Evolutionary conservation across 345 rosid genomes (phyloP).

Genomic region (Physaria fendleri): DNA sequence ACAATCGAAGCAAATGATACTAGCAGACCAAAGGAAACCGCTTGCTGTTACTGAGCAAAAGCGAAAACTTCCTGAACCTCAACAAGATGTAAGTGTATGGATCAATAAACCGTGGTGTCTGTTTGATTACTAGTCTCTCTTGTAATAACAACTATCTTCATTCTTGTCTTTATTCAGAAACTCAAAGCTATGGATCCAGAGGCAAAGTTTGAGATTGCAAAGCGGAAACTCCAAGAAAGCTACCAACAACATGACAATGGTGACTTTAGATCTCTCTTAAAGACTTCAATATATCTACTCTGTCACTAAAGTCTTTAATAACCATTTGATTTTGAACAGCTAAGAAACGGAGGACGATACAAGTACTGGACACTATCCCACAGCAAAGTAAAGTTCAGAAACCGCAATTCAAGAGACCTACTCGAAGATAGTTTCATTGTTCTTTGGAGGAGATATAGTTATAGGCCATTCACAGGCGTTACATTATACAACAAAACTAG

Average conservation of each 20-base stretch:
- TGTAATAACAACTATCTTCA: slow-evolving; percentile 15
- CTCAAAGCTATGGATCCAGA: slow-evolving; percentile 45
- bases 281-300: neutral
- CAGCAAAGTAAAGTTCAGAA: slow-evolving; percentile 45
- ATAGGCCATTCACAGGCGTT: slow-evolving; percentile 1
- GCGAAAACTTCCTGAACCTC: slow-evolving; percentile 16
- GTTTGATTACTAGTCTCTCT: neutral
- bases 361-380: slow-evolving; percentile 83
- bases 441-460: neutral
- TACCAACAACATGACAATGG: slow-evolving; percentile 77
- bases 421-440: slow-evolving; percentile 34
- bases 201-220: slow-evolving; percentile 66
- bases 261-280: slow-evolving; percentile 26
- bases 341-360: slow-evolving; percentile 75
- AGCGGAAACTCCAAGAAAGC: slow-evolving; percentile 79
- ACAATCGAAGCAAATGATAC: slow-evolving; percentile 40
- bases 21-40: slow-evolving; percentile 35
- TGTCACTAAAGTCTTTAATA: neutral
- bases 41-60: slow-evolving; percentile 23
- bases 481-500: neutral
- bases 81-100: slow-evolving; percentile 50
- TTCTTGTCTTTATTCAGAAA: slow-evolving; percentile 16
- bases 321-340: slow-evolving; percentile 51
- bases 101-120: slow-evolving; percentile 26
- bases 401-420: slow-evolving; percentile 41